phyloP scores from a whole-genome alignment of 257 asterid genomes.

The Lantana camara region DNA sequence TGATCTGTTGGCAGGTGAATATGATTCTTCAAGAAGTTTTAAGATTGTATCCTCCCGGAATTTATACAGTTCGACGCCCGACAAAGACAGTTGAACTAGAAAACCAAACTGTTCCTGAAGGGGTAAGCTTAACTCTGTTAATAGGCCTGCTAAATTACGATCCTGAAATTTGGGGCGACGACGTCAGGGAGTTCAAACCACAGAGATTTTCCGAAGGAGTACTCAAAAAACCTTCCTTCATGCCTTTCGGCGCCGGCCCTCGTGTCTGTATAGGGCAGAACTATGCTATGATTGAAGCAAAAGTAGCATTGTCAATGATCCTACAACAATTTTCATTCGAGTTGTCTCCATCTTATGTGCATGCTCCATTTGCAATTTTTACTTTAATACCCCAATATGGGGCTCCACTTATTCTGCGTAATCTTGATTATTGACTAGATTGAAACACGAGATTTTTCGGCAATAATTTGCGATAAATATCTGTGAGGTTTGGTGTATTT shows the following conservation, averaged over 20 bases:
- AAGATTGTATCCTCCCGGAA: conserved; percentile 32
- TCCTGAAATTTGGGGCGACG: conserved; percentile 37
- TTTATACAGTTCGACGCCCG: conserved; percentile 7
- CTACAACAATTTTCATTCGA: conserved; percentile 31
- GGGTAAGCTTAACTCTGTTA: conserved; percentile 19
- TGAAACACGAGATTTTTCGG: too few relatives aligned
- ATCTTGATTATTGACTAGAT: too few relatives aligned
- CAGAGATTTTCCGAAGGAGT: conserved; percentile 35
- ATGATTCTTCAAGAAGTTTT: conserved; percentile 36
- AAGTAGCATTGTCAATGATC: conserved; percentile 23
- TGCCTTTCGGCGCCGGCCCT: conserved; percentile 39
- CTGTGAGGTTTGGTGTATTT: too few relatives aligned
- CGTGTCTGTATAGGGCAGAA: conserved; percentile 34
- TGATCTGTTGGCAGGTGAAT: conserved; percentile 14
- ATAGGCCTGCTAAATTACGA: conserved; percentile 32
- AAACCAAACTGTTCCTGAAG: conserved; percentile 18
- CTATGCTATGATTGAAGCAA: conserved; percentile 30
- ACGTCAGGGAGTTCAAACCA: conserved; percentile 38
- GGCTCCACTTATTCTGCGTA: conserved; percentile 26
- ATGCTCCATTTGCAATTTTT: conserved; percentile 29
- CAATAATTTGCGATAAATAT: too few relatives aligned
- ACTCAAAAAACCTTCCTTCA: conserved; percentile 21
- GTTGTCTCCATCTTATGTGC: conserved; percentile 33
- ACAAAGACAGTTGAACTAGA: conserved; percentile 6
- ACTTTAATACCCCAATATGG: conserved; percentile 37